Evolutionary conservation across 495 filamentous ascomycete species (phyloP).

Genomic region (Polyplosphaeria fusca): DNA sequence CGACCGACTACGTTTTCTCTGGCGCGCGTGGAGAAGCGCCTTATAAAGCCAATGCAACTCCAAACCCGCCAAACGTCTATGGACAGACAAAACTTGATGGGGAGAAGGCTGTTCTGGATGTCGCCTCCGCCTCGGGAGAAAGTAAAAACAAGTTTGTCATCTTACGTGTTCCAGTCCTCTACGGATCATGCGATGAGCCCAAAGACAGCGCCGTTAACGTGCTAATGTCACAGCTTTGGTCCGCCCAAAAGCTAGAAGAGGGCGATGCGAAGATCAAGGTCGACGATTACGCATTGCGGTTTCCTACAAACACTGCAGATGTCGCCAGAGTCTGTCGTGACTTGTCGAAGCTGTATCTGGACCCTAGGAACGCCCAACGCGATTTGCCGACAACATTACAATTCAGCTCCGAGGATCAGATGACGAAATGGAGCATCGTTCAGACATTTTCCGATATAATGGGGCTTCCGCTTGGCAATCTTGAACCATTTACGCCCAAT

Average conservation of each 20-base stretch:
- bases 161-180: constrained; percentile 83
- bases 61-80: constrained; percentile 78
- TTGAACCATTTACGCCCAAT: constrained; percentile 56
- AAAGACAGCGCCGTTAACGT: constrained; percentile 81
- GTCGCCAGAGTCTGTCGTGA: constrained; percentile 76
- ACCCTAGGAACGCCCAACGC: constrained; percentile 39
- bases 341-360: constrained; percentile 62
- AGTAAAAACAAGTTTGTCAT: constrained; percentile 49
- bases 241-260: constrained; percentile 52
- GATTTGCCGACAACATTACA: constrained; percentile 71
- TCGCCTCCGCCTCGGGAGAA: neutral
- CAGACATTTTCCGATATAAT: constrained; percentile 75
- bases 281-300: constrained; percentile 85
- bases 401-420: constrained; percentile 81
- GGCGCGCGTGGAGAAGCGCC: constrained; percentile 80
- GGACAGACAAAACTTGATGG: constrained; percentile 85
- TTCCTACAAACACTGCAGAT: constrained; percentile 84
- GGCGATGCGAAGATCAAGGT: constrained; percentile 62
- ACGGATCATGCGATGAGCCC: constrained; percentile 61
- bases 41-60: constrained; percentile 63
- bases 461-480: constrained; percentile 67
- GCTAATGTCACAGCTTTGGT: constrained; percentile 69
- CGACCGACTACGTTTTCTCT: constrained; percentile 91
- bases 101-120: constrained; percentile 65
- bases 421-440: constrained; percentile 91